These are phyloP conservation scores for Suillus americanus DNA, from an alignment of 768 basidiomycete genomes.

Conservation along the genomic window DNA sequence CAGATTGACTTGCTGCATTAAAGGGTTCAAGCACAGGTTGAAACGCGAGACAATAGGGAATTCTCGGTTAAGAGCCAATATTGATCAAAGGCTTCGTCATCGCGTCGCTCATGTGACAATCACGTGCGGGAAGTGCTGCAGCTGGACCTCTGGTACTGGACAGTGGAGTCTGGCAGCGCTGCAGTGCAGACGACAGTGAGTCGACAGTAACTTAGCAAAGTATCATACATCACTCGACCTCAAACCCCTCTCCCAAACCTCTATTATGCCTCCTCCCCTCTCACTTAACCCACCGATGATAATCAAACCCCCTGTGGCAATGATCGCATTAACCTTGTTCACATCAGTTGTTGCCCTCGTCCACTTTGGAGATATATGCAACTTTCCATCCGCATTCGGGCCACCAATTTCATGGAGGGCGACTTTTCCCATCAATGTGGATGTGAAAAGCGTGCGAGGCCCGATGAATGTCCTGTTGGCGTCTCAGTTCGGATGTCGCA, in stretches of 20 bases:
- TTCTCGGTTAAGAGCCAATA: background rate
- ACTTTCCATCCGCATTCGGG: constrained; percentile 35
- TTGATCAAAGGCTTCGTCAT: background rate
- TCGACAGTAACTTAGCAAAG: background rate
- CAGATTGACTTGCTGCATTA: background rate
- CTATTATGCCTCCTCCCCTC: constrained; percentile 60
- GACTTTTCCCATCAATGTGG: constrained; percentile 62
- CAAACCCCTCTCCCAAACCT: constrained; percentile 48
- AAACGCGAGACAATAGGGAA: background rate
- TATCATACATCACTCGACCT: background rate
- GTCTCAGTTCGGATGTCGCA: constrained; percentile 6
- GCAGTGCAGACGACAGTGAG: too few relatives aligned
- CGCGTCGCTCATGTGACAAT: background rate
- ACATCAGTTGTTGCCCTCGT: constrained; percentile 40
- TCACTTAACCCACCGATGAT: constrained; percentile 61
- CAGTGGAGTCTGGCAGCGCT: too few relatives aligned
- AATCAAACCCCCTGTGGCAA: constrained; percentile 46
- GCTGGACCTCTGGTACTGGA: background rate
- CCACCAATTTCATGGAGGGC: constrained; percentile 47
- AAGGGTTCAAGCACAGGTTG: background rate
- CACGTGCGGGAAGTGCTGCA: background rate
- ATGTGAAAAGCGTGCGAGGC: constrained; percentile 46
- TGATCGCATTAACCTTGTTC: constrained; percentile 67
- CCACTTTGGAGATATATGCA: constrained; percentile 48
- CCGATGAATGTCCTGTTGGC: constrained; percentile 48